Percentiles rank a stretch among this genome's conserved stretches.
Conservation (phyloP, 805 yeast genomes). For the Saccharomycopsis malanga region DNA sequence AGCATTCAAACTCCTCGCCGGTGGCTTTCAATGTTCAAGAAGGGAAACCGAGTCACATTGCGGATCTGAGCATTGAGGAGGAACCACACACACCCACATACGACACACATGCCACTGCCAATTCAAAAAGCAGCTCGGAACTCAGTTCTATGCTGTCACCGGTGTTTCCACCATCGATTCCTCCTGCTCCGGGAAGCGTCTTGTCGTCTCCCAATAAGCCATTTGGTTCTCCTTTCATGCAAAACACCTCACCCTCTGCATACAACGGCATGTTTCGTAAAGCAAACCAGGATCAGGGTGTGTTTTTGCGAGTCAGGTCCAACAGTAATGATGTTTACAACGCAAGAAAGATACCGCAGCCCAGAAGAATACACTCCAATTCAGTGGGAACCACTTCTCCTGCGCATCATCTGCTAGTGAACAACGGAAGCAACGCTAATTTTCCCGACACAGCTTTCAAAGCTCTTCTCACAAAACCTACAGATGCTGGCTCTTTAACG, state of each 20-base stretch:
- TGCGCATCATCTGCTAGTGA: conserved; percentile 1
- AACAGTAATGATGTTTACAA: conserved; percentile 11
- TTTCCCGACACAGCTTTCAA: conserved; percentile 7
- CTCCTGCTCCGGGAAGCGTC: conserved; percentile 16
- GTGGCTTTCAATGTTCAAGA: not conserved
- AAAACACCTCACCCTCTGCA: not conserved
- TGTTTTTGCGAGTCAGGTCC: conserved; percentile 1
- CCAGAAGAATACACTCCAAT: conserved; percentile 18
- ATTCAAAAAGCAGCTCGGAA: conserved; percentile 5
- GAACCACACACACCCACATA: conserved; percentile 12
- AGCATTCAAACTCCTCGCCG: conserved; percentile 15
- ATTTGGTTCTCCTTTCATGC: not conserved
- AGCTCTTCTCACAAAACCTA: not conserved
- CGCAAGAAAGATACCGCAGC: not conserved
- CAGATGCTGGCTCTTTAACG: not conserved
- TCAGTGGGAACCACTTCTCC: conserved; percentile 13
- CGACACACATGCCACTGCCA: too few species aligned
- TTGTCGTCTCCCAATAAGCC: conserved; percentile 14
- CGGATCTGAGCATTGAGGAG: conserved; percentile 7
- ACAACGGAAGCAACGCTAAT: conserved; percentile 3
- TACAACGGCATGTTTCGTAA: not conserved
- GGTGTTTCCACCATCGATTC: conserved; percentile 20
- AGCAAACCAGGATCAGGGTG: not conserved
- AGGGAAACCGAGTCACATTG: too few species aligned
- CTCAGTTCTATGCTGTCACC: conserved; percentile 17